Evolutionary conservation across 164 flowering plant species (phyloP).

Genomic region (Stephania cephalantha): DNA sequence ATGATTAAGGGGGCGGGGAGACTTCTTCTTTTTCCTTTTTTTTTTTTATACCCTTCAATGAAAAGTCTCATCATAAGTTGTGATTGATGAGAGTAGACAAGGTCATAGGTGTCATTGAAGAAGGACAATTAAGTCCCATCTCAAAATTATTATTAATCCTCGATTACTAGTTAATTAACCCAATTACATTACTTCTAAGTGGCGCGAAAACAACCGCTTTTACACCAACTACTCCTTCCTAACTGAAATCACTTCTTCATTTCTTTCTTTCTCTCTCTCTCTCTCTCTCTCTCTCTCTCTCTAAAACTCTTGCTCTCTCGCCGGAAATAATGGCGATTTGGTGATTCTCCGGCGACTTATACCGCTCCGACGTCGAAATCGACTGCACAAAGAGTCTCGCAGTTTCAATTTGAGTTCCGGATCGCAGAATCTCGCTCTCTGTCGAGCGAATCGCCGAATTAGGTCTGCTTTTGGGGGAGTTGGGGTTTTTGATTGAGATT

Average conservation of each 20-base stretch:
- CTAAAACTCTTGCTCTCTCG: background rate
- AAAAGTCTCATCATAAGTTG: background rate
- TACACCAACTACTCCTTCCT: conserved; percentile 7
- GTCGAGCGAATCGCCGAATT: background rate
- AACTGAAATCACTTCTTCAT: conserved; percentile 13
- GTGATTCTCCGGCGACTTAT: background rate
- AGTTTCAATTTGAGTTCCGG: background rate
- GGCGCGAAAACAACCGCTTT: conserved; percentile 39
- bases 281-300: background rate
- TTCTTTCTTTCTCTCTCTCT: background rate
- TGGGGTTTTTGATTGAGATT: background rate
- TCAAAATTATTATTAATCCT: background rate
- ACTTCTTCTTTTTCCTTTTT: too few species aligned
- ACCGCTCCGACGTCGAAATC: background rate
- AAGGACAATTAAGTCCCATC: background rate
- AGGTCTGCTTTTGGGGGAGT: background rate
- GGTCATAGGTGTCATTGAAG: background rate
- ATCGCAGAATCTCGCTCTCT: background rate
- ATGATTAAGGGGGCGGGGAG: too few species aligned
- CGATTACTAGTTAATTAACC: background rate
- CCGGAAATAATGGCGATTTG: background rate
- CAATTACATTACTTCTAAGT: conserved; percentile 15
- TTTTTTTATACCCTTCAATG: too few species aligned
- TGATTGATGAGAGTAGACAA: background rate
- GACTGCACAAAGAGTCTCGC: background rate